Evolutionary conservation across 2,329 filamentous ascomycete species (phyloP).

Genomic region (Plectosphaerella sp.): DNA sequence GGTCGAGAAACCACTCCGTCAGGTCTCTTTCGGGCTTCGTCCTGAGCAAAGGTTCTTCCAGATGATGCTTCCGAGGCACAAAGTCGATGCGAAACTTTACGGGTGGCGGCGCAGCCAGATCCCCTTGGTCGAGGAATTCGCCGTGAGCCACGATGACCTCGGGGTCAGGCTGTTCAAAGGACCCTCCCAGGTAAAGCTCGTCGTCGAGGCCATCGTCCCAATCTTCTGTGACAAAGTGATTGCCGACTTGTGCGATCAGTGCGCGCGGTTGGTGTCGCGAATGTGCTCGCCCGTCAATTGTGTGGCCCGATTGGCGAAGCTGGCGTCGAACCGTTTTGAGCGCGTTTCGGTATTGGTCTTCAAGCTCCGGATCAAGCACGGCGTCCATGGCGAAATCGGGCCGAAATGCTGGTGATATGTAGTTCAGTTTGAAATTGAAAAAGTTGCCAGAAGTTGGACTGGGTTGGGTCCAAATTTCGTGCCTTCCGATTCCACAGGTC

Average conservation of each 20-base stretch:
- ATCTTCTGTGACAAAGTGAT: neutral
- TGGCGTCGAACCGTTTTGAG: neutral
- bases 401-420: neutral
- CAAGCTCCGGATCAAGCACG: neutral
- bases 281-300: neutral
- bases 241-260: neutral
- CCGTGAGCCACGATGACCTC: neutral
- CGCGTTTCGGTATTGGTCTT: neutral
- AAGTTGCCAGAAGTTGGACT: neutral
- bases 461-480: neutral
- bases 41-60: neutral
- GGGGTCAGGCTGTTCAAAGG: neutral
- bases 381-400: neutral
- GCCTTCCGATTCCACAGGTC: no score
- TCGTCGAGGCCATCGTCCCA: neutral
- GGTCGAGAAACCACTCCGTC: neutral
- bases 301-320: neutral
- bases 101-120: neutral
- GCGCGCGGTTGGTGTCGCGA: neutral
- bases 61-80: neutral
- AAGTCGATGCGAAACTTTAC: neutral
- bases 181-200: neutral
- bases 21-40: neutral
- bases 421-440: neutral
- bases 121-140: neutral